Conservation (phyloP, 495 filamentous ascomycete genomes). For the Articulospora tetracladia region DNA sequence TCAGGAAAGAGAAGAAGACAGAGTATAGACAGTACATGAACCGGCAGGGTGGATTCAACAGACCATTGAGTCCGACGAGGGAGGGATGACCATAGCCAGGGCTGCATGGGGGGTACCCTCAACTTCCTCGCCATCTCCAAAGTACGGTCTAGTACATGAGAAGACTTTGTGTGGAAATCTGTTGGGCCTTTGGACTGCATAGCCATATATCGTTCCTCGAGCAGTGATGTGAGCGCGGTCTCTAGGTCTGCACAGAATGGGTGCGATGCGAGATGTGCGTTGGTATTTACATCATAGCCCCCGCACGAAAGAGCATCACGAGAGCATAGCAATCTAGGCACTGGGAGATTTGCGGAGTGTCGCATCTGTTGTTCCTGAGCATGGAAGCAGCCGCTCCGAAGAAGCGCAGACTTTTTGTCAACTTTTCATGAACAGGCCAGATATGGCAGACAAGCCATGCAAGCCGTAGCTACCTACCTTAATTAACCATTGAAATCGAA, state of each 20-base stretch:
- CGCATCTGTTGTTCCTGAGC: neutral
- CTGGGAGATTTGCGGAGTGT: neutral
- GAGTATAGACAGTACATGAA: constrained; percentile 99
- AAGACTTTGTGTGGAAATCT: too few species aligned
- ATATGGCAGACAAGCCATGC: neutral
- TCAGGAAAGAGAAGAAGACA: constrained; percentile 91
- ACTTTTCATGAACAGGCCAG: neutral
- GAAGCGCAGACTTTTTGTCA: neutral
- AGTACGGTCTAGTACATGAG: neutral
- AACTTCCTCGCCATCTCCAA: neutral
- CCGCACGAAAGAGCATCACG: neutral
- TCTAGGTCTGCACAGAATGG: too few species aligned
- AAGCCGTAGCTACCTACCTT: neutral
- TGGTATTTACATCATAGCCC: neutral
- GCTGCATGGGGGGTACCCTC: too few species aligned
- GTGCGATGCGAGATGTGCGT: neutral
- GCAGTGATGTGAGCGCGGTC: too few species aligned
- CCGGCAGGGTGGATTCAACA: constrained; percentile 91
- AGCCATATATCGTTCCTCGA: too few species aligned
- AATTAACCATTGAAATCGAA: neutral
- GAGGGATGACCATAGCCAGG: constrained; percentile 15
- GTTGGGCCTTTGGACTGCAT: too few species aligned
- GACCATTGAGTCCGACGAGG: constrained; percentile 63
- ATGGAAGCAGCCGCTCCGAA: neutral
- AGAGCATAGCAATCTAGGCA: neutral